phyloP scores from a whole-genome alignment of 192 early-diverging fungal species.

The Linnemannia hyalina region DNA sequence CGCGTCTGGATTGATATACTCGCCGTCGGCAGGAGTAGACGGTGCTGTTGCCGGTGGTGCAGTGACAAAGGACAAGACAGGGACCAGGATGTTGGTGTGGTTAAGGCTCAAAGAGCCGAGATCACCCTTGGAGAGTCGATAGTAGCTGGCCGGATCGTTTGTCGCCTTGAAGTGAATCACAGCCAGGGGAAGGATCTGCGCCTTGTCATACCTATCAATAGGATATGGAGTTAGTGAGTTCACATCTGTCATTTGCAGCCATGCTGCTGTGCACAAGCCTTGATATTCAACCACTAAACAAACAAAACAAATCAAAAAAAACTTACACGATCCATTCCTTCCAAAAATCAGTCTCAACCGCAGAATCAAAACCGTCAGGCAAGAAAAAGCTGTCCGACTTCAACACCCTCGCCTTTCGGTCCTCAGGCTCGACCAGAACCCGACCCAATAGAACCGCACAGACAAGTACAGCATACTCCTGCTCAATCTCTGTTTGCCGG shows the following conservation, averaged over 20 bases:
- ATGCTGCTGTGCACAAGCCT: too few species aligned
- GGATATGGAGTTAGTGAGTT: background rate
- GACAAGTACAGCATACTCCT: constrained; percentile 38
- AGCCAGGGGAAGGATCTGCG: constrained; percentile 41
- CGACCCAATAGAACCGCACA: constrained; percentile 40
- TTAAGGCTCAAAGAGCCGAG: constrained; percentile 2
- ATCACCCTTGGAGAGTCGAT: constrained; percentile 9
- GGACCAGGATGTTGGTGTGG: background rate
- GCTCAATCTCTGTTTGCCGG: constrained; percentile 11
- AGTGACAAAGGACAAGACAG: background rate
- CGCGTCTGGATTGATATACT: background rate
- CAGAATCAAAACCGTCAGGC: constrained; percentile 39
- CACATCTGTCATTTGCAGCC: too few species aligned
- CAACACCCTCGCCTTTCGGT: constrained; percentile 1
- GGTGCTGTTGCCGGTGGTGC: constrained; percentile 4
- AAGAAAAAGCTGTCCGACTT: constrained; percentile 9
- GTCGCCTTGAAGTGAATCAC: constrained; percentile 47
- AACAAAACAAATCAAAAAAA: constrained; percentile 6
- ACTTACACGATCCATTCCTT: constrained; percentile 54
- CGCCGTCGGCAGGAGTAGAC: background rate
- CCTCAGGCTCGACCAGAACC: constrained; percentile 32
- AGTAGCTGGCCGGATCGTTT: constrained; percentile 23
- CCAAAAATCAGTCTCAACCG: constrained; percentile 22
- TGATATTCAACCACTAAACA: background rate
- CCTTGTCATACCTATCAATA: constrained; percentile 35